These are phyloP conservation scores for Nakazawaea sp. DNA, from an alignment of 805 yeast genomes.

Conservation along the genomic window DNA sequence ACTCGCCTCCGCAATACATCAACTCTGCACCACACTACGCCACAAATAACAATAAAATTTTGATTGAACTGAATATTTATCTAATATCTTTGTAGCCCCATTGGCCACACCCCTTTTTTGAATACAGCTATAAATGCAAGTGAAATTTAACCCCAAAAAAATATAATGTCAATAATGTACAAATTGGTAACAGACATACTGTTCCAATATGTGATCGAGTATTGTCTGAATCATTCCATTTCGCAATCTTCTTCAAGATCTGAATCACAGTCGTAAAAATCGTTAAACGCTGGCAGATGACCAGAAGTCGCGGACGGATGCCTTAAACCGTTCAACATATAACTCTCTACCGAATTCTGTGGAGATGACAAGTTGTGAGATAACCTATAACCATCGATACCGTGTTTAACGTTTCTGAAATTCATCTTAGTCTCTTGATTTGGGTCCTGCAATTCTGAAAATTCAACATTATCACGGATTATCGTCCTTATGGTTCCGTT, in stretches of 20 bases:
- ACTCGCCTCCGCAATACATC: too few relatives aligned
- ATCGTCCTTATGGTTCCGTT: conserved; percentile 50
- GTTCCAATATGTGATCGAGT: too few relatives aligned
- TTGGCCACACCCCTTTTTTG: too few relatives aligned
- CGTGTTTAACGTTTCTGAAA: conserved; percentile 21
- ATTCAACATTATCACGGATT: conserved; percentile 33
- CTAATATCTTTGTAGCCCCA: too few relatives aligned
- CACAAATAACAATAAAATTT: too few relatives aligned
- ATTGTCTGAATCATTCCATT: too few relatives aligned
- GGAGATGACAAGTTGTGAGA: conserved; percentile 20
- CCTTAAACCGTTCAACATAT: conserved; percentile 25
- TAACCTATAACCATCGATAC: conserved; percentile 30
- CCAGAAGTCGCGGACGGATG: background rate
- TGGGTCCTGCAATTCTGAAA: conserved; percentile 40
- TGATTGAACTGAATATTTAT: too few relatives aligned
- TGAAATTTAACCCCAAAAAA: too few relatives aligned
- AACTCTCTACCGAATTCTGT: conserved; percentile 25
- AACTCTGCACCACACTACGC: too few relatives aligned
- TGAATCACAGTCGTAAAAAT: conserved; percentile 18
- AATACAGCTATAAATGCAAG: too few relatives aligned
- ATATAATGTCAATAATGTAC: too few relatives aligned
- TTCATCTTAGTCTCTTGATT: conserved; percentile 24
- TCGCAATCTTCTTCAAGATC: conserved; percentile 16
- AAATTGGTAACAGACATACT: too few relatives aligned
- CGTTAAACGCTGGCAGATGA: background rate